Evolutionary conservation across 2,329 filamentous ascomycete species (phyloP).

Genomic region (Fusarium floridanum): DNA sequence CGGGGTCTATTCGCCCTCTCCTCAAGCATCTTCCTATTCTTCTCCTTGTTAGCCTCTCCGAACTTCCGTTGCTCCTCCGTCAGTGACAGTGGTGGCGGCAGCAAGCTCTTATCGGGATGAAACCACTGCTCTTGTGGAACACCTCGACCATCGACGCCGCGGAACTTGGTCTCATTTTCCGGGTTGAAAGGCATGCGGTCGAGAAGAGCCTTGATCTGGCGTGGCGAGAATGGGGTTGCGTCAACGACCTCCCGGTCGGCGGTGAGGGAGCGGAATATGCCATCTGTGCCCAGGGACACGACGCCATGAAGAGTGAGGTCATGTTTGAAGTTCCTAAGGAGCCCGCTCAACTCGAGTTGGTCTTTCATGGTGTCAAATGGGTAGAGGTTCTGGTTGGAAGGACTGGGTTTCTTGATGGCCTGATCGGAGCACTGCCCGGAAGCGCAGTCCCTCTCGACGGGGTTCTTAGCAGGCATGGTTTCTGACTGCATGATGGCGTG

Average conservation of each 20-base stretch:
- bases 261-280: conserved; percentile 1
- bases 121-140: neutral
- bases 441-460: neutral
- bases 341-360: neutral
- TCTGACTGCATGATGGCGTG: neutral
- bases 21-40: neutral
- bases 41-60: neutral
- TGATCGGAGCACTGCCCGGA: neutral
- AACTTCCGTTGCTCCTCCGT: neutral
- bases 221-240: neutral
- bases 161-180: neutral
- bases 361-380: neutral
- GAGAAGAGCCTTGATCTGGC: conserved; percentile 2
- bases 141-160: conserved; percentile 4
- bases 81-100: neutral
- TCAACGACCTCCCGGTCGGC: conserved; percentile 8
- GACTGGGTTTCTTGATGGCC: neutral
- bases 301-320: neutral
- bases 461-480: neutral
- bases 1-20: neutral
- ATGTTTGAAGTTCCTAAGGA: neutral
- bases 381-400: neutral
- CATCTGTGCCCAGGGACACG: conserved; percentile 1
- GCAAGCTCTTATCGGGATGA: neutral
- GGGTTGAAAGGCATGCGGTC: conserved; percentile 6